These are phyloP conservation scores for Colletotrichum eremochloae DNA, from an alignment of 2,329 filamentous ascomycete species.

Conservation along the genomic window DNA sequence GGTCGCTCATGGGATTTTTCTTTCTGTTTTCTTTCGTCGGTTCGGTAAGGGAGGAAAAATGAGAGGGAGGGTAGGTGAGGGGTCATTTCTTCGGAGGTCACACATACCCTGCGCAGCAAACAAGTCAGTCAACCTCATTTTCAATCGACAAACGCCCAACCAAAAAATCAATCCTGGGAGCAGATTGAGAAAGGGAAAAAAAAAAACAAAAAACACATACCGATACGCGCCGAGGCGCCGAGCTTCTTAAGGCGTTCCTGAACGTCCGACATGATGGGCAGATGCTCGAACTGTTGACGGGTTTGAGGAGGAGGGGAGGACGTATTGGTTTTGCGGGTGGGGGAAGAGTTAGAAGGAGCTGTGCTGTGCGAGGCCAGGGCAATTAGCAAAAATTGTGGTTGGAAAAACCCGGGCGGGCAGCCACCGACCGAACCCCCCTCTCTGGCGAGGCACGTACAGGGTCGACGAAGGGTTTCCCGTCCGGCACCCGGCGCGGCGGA, in stretches of 20 bases:
- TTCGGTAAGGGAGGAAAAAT: conserved; percentile 16
- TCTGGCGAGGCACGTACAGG: conserved; percentile 15
- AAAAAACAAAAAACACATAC: conserved; percentile 65
- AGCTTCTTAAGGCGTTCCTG: conserved; percentile 73
- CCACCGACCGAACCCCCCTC: conserved; percentile 19
- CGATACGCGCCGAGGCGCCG: conserved; percentile 70
- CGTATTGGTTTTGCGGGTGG: conserved; percentile 44
- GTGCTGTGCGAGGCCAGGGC: conserved; percentile 40
- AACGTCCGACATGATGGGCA: conserved; percentile 65
- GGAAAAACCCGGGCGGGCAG: conserved; percentile 34
- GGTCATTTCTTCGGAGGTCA: conserved; percentile 39
- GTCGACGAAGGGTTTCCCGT: conserved; percentile 7
- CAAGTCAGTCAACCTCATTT: conserved; percentile 30
- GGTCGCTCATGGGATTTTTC: conserved; percentile 12
- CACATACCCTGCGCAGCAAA: conserved; percentile 54
- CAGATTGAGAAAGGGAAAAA: not conserved
- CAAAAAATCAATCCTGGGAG: not conserved
- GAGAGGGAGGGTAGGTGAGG: conserved; percentile 26
- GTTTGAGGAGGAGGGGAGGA: conserved; percentile 23
- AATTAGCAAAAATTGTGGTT: conserved; percentile 42
- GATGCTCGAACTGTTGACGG: conserved; percentile 33
- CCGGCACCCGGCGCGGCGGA: not conserved
- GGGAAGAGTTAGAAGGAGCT: conserved; percentile 45
- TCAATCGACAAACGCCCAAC: not conserved
- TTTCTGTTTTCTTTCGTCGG: conserved; percentile 6